These are phyloP conservation scores for Schoenoplectus triqueter DNA, from an alignment of 202 grass and related monocot species.

Conservation along the genomic window DNA sequence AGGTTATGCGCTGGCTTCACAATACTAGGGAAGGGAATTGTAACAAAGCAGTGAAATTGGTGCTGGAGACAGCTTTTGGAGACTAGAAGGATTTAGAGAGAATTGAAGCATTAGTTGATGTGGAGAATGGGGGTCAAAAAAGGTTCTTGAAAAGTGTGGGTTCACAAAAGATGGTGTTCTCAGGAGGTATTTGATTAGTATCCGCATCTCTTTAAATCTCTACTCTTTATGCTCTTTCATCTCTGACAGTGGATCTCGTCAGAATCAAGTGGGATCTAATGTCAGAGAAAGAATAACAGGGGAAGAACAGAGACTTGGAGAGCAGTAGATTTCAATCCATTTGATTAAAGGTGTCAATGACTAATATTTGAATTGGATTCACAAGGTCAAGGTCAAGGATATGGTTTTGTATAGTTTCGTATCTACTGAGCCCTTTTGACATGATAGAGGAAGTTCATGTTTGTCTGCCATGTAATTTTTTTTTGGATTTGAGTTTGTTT, in stretches of 20 bases:
- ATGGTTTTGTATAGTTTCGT: conserved; percentile 60
- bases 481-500: not conserved
- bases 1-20: conserved; percentile 66
- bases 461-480: not conserved
- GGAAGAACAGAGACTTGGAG: too few species aligned
- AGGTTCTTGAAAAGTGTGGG: conserved; percentile 82
- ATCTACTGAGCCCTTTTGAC: conserved; percentile 30
- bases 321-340: too few species aligned
- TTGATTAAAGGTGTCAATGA: too few species aligned
- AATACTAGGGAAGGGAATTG: conserved; percentile 68
- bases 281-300: too few species aligned
- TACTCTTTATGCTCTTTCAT: too few species aligned
- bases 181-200: conserved; percentile 38
- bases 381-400: conserved; percentile 58
- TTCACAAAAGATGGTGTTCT: conserved; percentile 69
- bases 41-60: conserved; percentile 58
- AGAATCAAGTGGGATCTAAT: too few species aligned
- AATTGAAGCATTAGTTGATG: conserved; percentile 72
- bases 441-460: not conserved
- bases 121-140: conserved; percentile 70
- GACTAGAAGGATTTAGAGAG: conserved; percentile 62
- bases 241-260: too few species aligned
- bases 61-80: conserved; percentile 41
- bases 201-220: too few species aligned
- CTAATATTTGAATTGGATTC: conserved; percentile 18